phyloP scores from a whole-genome alignment of 768 basidiomycete genomes.

The Lepiota brunneoincarnata region DNA sequence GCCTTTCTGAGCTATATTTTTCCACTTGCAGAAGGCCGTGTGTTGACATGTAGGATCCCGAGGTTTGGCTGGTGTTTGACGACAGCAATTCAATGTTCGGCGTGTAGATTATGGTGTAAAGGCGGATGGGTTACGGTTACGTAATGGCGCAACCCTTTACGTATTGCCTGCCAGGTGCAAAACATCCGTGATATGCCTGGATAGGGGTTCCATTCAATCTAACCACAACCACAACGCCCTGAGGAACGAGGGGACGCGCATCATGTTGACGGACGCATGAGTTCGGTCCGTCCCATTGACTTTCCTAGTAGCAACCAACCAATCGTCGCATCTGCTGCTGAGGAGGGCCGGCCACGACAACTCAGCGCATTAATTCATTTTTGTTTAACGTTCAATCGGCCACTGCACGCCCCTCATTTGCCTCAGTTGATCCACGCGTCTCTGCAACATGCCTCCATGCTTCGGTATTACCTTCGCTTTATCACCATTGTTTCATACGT shows the following conservation, averaged over 20 bases:
- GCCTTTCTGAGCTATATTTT: neutral
- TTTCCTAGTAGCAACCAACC: neutral
- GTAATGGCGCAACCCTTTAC: constrained; percentile 11
- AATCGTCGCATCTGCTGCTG: neutral
- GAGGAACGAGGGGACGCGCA: constrained; percentile 5
- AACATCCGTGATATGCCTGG: constrained; percentile 10
- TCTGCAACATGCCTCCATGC: constrained; percentile 10
- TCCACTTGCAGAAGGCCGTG: neutral
- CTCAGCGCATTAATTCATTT: constrained; percentile 6
- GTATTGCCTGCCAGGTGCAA: constrained; percentile 12
- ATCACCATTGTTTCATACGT: constrained; percentile 14
- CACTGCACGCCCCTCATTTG: constrained; percentile 2
- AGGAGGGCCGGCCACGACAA: neutral
- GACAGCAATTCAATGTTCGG: constrained; percentile 3
- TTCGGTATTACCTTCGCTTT: constrained; percentile 13
- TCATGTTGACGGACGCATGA: constrained; percentile 4
- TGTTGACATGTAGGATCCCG: neutral
- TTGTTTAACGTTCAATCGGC: neutral
- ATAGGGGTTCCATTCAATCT: constrained; percentile 1
- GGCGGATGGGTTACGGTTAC: constrained; percentile 11
- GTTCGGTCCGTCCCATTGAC: neutral
- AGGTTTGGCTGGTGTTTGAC: constrained; percentile 5
- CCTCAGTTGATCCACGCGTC: constrained; percentile 12
- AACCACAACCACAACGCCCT: constrained; percentile 4
- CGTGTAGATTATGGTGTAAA: constrained; percentile 6